Evolutionary conservation across 2,329 filamentous ascomycete genomes (phyloP), one percentile per base, ranked within the genome.

Genomic region (Scedosporium apiospermum): DNA sequence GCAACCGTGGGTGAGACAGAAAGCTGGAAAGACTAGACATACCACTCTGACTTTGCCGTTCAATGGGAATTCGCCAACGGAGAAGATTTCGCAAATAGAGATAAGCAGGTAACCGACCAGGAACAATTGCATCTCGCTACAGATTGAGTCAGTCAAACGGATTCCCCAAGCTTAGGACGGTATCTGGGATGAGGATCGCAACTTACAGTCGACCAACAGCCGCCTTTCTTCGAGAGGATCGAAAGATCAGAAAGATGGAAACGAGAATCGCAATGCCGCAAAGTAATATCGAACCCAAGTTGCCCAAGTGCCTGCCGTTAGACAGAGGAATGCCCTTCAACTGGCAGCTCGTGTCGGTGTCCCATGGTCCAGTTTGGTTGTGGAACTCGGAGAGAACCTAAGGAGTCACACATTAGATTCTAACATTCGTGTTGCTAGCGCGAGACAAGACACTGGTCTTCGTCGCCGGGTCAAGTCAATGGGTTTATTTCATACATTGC

Each of bases 61-160:
- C 21, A 97, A 77, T 2, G 93, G 92, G 69, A 99, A 93, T 34
- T 88, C 90, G 68, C 95, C 95, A 42, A 98, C 87, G 0, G 92
- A 93, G 77, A 99, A 97, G 70, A 99, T 96, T 74, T 98, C 95
- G 76, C 93, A 97, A 70, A 99, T 90, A 69, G 90, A 87, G 65
- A 98, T 87, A 64, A 98, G 76, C 63, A 96, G 88, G 74, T 91
- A 99, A 60, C 89, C 88, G 51, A 90, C 65, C 60, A 99, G 84
- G 77, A 99, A 98, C 41, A 97, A 71, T 81, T 99, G 95, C 85
- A 99, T 98, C 76, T 99, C 95, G 75, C 95, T 96, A 71, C 63
- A 62, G 1, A 3, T 6, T 6, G 16, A 55, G 30, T 63, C 9
- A 59, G 49, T 23, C 14, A 55, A 21, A 21, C 9, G n/a, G 9